These are phyloP conservation scores for Cercospora sojina DNA, from an alignment of 2,329 filamentous ascomycete genomes.

Conservation along the genomic window DNA sequence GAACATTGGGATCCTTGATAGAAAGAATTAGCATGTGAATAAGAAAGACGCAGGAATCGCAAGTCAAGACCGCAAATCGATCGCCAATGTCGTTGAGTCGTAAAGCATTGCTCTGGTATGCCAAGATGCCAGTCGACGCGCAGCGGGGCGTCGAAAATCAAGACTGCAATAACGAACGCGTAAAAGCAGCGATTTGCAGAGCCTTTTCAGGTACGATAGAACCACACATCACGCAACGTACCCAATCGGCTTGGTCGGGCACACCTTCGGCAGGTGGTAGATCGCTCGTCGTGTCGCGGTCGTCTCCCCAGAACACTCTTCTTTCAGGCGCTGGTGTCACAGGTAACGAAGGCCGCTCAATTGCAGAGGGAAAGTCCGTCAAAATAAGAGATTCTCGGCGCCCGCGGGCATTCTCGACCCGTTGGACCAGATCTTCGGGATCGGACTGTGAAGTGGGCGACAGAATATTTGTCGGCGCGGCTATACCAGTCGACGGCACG, in stretches of 20 bases:
- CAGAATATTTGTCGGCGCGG: conserved; percentile 25
- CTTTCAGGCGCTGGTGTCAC: conserved; percentile 83
- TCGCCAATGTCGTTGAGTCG: neutral
- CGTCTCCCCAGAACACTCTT: conserved; percentile 66
- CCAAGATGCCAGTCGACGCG: neutral
- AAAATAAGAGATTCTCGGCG: conserved; percentile 63
- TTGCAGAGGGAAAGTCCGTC: conserved; percentile 82
- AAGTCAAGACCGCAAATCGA: neutral
- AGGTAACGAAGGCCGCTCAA: conserved; percentile 81
- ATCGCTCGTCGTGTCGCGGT: conserved; percentile 55
- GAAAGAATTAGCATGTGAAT: conserved; percentile 22
- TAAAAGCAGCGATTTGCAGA: conserved; percentile 11
- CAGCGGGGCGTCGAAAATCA: conserved; percentile 2
- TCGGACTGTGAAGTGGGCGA: conserved; percentile 29
- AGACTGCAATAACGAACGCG: conserved; percentile 14
- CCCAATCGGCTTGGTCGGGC: conserved; percentile 86
- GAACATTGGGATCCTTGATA: conserved; percentile 46
- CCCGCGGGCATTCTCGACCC: conserved; percentile 29
- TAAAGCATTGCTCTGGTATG: neutral
- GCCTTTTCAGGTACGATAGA: conserved; percentile 29
- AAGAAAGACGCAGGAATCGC: neutral
- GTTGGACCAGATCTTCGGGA: conserved; percentile 32
- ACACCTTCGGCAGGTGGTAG: conserved; percentile 79
- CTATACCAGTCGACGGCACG: conserved; percentile 15
- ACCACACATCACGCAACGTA: conserved; percentile 61